Evolutionary conservation across 768 basidiomycete genomes (phyloP), one percentile per base, ranked within the genome.

Genomic region (Tricholoma matsutake): DNA sequence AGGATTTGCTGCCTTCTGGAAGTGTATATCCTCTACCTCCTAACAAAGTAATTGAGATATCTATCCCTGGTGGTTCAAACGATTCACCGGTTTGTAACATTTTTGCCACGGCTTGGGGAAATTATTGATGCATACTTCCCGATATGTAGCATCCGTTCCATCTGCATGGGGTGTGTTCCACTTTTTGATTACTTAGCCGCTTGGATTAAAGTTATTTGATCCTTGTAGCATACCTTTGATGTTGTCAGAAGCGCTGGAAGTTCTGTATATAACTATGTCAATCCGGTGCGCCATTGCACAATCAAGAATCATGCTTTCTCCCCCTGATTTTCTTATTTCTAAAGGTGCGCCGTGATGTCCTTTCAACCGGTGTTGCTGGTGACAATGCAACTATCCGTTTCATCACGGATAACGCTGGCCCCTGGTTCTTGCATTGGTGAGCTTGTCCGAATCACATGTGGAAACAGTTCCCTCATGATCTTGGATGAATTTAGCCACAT

Each of bases 391-490:
- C 83, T 0, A 75, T 92, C 45, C 82, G 88, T 5, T 90, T 88
- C 74, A 71, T 71, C 29, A 87, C 88, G 0, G 83, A 91, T 66
- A 90, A 90, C 70, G 72, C 87, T 2, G 89, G 88, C 4, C 83
- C 84, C 7, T 87, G 84, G 81, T 74, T 83, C 61, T 67, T 82
- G 58, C 81, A 81, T 51, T 80, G 76, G 76, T 74, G 52, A 10
- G 9, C n/a, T 65, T 52, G 35, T 4, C 18, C 10, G 47, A 14
- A 28, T 14, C 11, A 32, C n/a, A 47, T 4, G 9, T 41, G 13
- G 52, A 39, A 22, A 22, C 31, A 35, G 35, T n/a, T 11, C 20
- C 28, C 14, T 34, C n/a, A 25, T 32, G 52, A 14, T 35, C 43
- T 18, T 52, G 52, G 55, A 22, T 37, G 4, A 51, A 45, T 35